A percentile compares a stretch with the other conserved stretches of the same genome.
These are phyloP conservation scores for Colletotrichum lentis DNA, from an alignment of 2,329 filamentous ascomycete genomes.

Conservation along the genomic window DNA sequence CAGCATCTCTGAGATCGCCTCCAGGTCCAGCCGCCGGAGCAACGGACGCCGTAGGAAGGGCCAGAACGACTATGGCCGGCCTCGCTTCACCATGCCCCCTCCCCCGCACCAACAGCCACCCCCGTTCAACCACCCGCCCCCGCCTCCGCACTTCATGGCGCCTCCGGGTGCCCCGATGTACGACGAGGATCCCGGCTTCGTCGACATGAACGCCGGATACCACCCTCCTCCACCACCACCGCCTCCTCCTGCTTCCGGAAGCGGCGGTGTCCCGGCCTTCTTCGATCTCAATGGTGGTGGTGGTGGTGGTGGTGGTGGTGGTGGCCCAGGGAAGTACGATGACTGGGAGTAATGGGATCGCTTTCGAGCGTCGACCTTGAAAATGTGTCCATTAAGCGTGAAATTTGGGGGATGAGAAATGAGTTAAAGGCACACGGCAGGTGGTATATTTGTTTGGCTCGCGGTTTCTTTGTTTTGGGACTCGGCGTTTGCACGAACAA, in stretches of 20 bases:
- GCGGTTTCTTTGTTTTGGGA: background rate
- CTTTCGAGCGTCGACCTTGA: background rate
- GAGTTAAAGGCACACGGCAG: background rate
- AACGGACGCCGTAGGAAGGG: conserved; percentile 19
- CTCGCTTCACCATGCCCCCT: conserved; percentile 19
- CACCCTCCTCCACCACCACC: background rate
- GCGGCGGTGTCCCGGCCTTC: conserved; percentile 30
- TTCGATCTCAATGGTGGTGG: conserved; percentile 33
- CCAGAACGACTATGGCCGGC: conserved; percentile 1
- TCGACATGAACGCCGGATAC: conserved; percentile 1
- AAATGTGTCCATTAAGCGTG: background rate
- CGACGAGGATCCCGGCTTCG: conserved; percentile 14
- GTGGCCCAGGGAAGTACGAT: conserved; percentile 26
- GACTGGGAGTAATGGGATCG: conserved; percentile 20
- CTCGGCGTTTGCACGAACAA: conserved; percentile 3
- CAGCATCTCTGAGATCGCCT: conserved; percentile 32
- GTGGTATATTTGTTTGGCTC: background rate
- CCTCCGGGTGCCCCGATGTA: background rate
- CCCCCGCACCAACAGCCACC: conserved; percentile 3
- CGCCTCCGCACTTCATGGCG: conserved; percentile 19
- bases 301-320: conserved; percentile 13
- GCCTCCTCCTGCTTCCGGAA: background rate
- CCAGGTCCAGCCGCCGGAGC: conserved; percentile 25
- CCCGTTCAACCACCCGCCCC: conserved; percentile 18
- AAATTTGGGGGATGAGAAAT: background rate